Base-by-base conservation (phyloP, 192 early-diverging fungal species). In the Thamnidium elegans region DNA sequence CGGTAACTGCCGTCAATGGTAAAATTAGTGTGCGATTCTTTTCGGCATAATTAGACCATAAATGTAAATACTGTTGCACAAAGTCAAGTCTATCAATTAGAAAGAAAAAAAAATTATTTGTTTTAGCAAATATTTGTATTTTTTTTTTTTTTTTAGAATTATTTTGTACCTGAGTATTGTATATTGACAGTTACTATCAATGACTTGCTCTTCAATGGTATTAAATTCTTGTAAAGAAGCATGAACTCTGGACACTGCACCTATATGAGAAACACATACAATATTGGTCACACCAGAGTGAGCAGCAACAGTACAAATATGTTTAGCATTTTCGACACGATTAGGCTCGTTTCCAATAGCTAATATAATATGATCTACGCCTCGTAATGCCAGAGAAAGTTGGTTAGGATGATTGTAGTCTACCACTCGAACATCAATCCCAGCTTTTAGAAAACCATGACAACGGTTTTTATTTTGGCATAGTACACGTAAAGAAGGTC, bases 61-160 rank as follows among this genome's bases (percentile, higher is more conserved):
- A 42, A 59, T 73, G 71, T 19, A 73, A 68, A 32, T 59, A 44
- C 50, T 73, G 71, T 26, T 68, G 66, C 9, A 73, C 50, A 58
- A 67, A 73, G 23, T 73, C 71, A 36, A 55, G 50, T 51, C 71
- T 73, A 54, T 61, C 1, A 54, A 44, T 9, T 0, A 55, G n/a
- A n/a, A n/a, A n/a, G n/a, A n/a, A 19, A 2, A 45, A 15, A 59
- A 21, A 23, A 44, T 26, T 26, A 19, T 11, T 30, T 52, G 6
- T 32, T 20, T 36, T 2, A 52, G 59, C n/a, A 34, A 7, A 21
- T n/a, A 62, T 34, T 30, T 34, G 6, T n/a, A 14, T 1, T n/a
- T n/a, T n/a, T 39, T 17, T 20, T 39, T 23, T 43, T 36, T 30
- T 39, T 19, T 55, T 44, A n/a, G n/a, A 15, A 34, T 23, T 10